Conservation (phyloP, 2,329 filamentous ascomycete species). For the Penicillium sp. region DNA sequence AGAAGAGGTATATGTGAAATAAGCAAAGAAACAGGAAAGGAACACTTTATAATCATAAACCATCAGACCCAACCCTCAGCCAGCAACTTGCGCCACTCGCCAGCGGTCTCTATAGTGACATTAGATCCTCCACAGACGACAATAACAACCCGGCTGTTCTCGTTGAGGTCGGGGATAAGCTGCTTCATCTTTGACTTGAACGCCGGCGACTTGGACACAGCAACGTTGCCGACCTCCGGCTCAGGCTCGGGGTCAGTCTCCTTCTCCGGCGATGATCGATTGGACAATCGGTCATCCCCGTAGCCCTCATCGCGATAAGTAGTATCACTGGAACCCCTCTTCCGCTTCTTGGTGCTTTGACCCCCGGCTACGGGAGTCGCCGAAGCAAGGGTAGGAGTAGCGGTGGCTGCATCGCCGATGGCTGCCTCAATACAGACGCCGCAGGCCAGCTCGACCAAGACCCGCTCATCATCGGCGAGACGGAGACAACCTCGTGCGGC, state of each 20-base stretch:
- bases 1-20: constrained; percentile 6
- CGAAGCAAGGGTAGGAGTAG: constrained; percentile 9
- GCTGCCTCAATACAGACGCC: constrained; percentile 66
- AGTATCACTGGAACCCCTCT: constrained; percentile 17
- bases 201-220: constrained; percentile 7
- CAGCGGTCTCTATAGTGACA: constrained; percentile 59
- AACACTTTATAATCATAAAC: constrained; percentile 3
- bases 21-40: constrained; percentile 4
- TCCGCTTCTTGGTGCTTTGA: constrained; percentile 29
- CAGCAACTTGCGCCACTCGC: constrained; percentile 51
- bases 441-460: constrained; percentile 80
- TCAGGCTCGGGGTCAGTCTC: constrained; percentile 23
- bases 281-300: constrained; percentile 31
- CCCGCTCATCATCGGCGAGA: constrained; percentile 74
- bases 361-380: constrained; percentile 7
- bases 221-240: constrained; percentile 9
- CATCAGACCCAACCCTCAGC: constrained; percentile 36
- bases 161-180: constrained; percentile 59
- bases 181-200: constrained; percentile 51
- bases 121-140: constrained; percentile 77
- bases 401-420: constrained; percentile 30
- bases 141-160: constrained; percentile 69
- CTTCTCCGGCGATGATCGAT: constrained; percentile 22
- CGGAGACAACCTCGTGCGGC: constrained; percentile 71
- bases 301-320: constrained; percentile 32